Evolutionary conservation across 2,329 filamentous ascomycete species (phyloP).

Genomic region (Colletotrichum sp.): DNA sequence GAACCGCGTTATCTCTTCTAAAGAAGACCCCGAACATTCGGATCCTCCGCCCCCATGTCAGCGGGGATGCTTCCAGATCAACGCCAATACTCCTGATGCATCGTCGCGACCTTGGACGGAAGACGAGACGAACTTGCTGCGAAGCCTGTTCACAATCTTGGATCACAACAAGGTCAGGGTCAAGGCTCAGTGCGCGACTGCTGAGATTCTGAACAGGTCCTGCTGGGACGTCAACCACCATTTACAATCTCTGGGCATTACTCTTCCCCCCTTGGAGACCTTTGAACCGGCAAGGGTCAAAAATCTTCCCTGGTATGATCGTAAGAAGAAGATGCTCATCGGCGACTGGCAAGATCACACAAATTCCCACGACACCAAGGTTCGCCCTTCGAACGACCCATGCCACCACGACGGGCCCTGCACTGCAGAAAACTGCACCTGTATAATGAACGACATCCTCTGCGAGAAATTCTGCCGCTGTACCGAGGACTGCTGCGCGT

Average conservation of each 20-base stretch:
- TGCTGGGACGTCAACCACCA: constrained; percentile 58
- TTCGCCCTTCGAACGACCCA: constrained; percentile 64
- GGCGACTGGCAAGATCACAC: constrained; percentile 63
- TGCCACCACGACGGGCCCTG: constrained; percentile 76
- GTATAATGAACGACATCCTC: constrained; percentile 63
- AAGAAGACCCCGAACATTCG: background rate
- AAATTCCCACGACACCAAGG: constrained; percentile 58
- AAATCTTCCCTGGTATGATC: constrained; percentile 60
- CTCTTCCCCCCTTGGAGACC: constrained; percentile 29
- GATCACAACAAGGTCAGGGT: constrained; percentile 43
- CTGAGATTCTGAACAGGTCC: constrained; percentile 53
- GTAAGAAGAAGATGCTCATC: constrained; percentile 57
- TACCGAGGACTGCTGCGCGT: constrained; percentile 61
- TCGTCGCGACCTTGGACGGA: constrained; percentile 47
- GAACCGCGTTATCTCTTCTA: constrained; percentile 10
- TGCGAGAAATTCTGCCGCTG: constrained; percentile 78
- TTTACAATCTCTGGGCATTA: constrained; percentile 43
- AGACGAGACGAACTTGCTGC: constrained; percentile 53
- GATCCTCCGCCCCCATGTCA: constrained; percentile 34
- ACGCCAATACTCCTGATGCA: background rate
- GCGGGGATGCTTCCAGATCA: constrained; percentile 48
- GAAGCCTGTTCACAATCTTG: constrained; percentile 49
- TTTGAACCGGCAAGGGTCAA: constrained; percentile 42
- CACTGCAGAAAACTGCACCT: constrained; percentile 63
- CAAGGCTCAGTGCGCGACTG: constrained; percentile 54